Base-by-base conservation (phyloP, 345 rosid species). In the Brassica nigra region DNA sequence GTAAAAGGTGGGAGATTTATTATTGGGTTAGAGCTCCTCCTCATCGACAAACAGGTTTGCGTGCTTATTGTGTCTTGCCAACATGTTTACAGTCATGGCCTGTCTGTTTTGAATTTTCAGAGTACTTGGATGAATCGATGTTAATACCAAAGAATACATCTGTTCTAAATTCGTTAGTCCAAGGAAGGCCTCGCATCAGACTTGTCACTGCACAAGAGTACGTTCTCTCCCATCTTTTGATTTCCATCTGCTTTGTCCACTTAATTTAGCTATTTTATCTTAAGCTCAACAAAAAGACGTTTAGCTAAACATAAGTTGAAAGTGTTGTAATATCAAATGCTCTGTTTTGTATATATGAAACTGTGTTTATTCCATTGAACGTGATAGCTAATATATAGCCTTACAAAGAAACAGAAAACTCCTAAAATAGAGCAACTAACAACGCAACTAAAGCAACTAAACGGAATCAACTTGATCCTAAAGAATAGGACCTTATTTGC, bases 71-170 rank as follows among this genome's bases (percentile, higher is more conserved):
- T 9, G 47, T 10, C 12, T 2, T 8, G 47, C 47, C 47, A 39
- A 39, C 47, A 10, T 39, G 47, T 39, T 39, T 39, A 39, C 47
- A 39, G 14, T 39, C 47, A 10, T 10, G 47, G 47, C 14, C 49
- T 42, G 5, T 44, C 4, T 39, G 12, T 44, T 39, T 89, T 86
- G 76, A 79, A 82, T 83, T 91, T 95, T 91, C 98, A 96, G 99
- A 95, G 84, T 95, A 93, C 88, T 86, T 85, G 77, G 98, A 91
- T 89, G 97, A 93, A 86, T 92, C 89, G 39, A 90, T 86, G 92
- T 84, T 95, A 90, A 90, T 95, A 64, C 99, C 99, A 14, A 95
- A 95, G 90, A 90, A 89, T 85, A 93, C 99, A 31, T 90, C 97
- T 83, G 99, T 93, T 59, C 86, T 95, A 23, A 83, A 90, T 95